These are phyloP conservation scores for Lizonia empirigonia DNA, from an alignment of 2,329 filamentous ascomycete species.

Conservation along the genomic window DNA sequence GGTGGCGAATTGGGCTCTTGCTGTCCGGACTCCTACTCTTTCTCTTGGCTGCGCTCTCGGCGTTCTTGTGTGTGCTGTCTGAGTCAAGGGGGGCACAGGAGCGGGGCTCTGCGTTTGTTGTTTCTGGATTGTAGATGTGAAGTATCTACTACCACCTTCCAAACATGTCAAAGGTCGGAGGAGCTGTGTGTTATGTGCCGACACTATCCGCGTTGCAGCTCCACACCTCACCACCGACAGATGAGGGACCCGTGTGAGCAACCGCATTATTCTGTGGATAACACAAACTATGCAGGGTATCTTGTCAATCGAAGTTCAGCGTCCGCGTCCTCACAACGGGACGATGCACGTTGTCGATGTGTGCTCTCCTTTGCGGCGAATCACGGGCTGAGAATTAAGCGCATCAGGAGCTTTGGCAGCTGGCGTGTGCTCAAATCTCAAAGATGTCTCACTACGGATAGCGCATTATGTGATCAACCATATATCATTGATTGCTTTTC, in stretches of 20 bases:
- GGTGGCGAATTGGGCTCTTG: slow-evolving; percentile 12
- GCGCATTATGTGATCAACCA: slow-evolving; percentile 13
- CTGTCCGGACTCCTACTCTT: neutral
- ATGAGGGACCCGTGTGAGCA: slow-evolving; percentile 9
- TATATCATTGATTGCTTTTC: slow-evolving; percentile 24
- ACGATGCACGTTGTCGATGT: slow-evolving; percentile 7
- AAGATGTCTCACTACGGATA: neutral
- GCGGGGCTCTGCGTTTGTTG: slow-evolving; percentile 12
- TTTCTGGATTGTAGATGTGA: slow-evolving; percentile 9
- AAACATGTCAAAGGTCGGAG: slow-evolving; percentile 17
- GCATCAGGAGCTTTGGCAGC: slow-evolving; percentile 2
- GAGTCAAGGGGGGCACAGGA: neutral
- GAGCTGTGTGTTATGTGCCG: slow-evolving; percentile 12
- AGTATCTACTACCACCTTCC: slow-evolving; percentile 19
- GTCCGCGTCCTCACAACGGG: neutral
- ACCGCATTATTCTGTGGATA: slow-evolving; percentile 4
- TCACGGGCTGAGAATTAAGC: neutral
- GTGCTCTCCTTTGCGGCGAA: slow-evolving; percentile 5
- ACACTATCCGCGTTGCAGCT: slow-evolving; percentile 14
- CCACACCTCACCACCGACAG: slow-evolving; percentile 14
- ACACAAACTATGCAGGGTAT: slow-evolving; percentile 1
- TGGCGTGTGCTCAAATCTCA: neutral
- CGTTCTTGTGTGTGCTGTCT: slow-evolving; percentile 7
- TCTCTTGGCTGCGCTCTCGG: slow-evolving; percentile 14
- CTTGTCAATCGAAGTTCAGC: neutral